These are phyloP conservation scores for Microsporum audouinii DNA, from an alignment of 2,329 filamentous ascomycete genomes.

Conservation along the genomic window DNA sequence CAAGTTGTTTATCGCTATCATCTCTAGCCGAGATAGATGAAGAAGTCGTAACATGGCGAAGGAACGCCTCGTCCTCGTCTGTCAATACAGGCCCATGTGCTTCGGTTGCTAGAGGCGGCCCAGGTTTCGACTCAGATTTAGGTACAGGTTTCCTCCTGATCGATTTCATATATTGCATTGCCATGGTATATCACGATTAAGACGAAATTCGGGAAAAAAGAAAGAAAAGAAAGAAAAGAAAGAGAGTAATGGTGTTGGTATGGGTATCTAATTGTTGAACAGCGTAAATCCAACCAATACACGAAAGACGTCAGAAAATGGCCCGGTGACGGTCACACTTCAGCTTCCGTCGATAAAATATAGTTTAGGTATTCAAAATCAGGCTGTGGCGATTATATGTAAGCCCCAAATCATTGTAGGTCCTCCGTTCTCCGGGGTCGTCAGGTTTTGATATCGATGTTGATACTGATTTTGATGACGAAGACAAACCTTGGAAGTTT, in stretches of 20 bases:
- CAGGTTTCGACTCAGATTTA: conserved; percentile 8
- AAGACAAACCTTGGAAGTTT: background rate
- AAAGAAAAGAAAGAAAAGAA: background rate
- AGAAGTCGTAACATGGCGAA: conserved; percentile 35
- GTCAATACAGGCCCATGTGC: conserved; percentile 40
- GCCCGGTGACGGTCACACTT: background rate
- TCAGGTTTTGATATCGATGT: background rate
- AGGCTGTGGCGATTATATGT: background rate
- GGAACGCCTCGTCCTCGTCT: conserved; percentile 50
- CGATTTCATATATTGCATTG: conserved; percentile 36
- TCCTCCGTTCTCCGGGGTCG: background rate
- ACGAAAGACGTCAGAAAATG: too few species aligned
- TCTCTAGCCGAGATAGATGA: background rate
- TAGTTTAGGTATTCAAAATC: background rate
- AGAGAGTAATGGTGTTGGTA: background rate
- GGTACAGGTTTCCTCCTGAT: conserved; percentile 30
- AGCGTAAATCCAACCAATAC: background rate
- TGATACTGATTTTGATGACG: conserved; percentile 1
- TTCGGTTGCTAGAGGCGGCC: conserved; percentile 16
- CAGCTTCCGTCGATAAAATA: background rate
- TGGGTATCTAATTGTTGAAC: background rate
- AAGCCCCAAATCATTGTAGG: background rate
- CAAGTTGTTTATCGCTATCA: conserved; percentile 7
- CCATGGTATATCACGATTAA: conserved; percentile 1
- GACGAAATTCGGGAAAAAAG: background rate